Evolutionary conservation across 768 basidiomycete genomes (phyloP), one percentile per base, ranked within the genome.

Genomic region (Fistulinella prunicolor): DNA sequence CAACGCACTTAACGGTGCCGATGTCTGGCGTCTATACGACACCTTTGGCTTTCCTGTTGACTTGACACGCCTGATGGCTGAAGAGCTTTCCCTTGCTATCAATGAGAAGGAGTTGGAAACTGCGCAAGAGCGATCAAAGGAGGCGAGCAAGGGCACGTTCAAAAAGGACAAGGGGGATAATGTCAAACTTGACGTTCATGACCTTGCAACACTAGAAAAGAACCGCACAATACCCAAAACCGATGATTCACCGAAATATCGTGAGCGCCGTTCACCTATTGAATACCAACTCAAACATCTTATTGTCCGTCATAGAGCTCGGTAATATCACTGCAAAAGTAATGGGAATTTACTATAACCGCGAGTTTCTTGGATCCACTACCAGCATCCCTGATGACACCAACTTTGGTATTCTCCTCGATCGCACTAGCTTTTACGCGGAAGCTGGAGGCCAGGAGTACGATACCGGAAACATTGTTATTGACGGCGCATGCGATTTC

Each of bases 1-100:
- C 5, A 84, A 73, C 32, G 80, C 83, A 56, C 81, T 99, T 24
- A 82, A 74, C 50, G 96, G 96, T 21, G 88, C 85, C 57, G 95
- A 99, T 61, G 91, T 97, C 29, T 99, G 96, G 96, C 80, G 90
- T 22, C 70, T 99, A 42, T 98, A 98, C 65, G 96, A 99, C 65
- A 98, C 96, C 1, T 99, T 89, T 63, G 96, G 96, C 42, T 99
- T 99, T 74, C 96, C 96, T 0, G 93, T 91, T 35, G 96, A 99
- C 63, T 72, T 99, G 42, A 99, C 96, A 1, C 84, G 87, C 42
- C 76, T 99, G 49, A 98, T 99, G 96, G 96, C 96, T 4, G 90
- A 94, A 65, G 96, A 99, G 63, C 73, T 91, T 23, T 86, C 85
- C 2, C 73, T 99, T 37, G 75, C 73, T 7, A 80, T 98, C 59